Base-by-base conservation (phyloP, 169 alveolate species). In the Theileria annulata region DNA sequence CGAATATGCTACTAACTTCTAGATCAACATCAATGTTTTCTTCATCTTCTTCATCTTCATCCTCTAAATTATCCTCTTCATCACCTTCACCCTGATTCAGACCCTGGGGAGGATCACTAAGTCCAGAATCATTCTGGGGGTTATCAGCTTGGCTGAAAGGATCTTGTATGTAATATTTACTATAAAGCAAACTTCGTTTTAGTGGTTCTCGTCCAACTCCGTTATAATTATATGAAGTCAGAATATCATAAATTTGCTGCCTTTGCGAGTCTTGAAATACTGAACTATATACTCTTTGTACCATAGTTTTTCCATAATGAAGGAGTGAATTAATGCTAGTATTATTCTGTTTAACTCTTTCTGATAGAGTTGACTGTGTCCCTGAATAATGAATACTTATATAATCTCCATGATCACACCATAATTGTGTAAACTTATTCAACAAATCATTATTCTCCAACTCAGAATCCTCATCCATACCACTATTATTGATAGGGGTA, bases 381-480 rank as follows among this genome's bases (percentile, higher is more conserved):
- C 99, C 99, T 3, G 99, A 88, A 85, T 95, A 95, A 68, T 94
- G 92, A 48, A 91, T 89, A 73, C 97, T 93, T 10, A 97, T 87
- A 69, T 85, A 87, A 81, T 95, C 98, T 9, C 99, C 99, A 80
- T 95, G 94, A 66, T 92, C 97, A 28, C 97, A 97, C 98, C 99
- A 96, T 71, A 83, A 59, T 33, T 83, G 86, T 19, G 81, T 77
- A 31, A 83, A 83, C 28, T 64, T 54, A 3, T 33, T 77, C 17
- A 75, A 77, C 25, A 77, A 10, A 17, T 73, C 82, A 48, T 69
- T 79, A 63, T 63, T 28, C 23, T 80, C 82, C 6, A 68, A 56
- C 25, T 21, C 31, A 1, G 15, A 19, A 21, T 25, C 66, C 2
- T 56, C 66, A 4, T 21, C 28, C 6, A 10, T 42, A 59, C 13